Evolutionary conservation across 2,329 filamentous ascomycete species (phyloP).

Genomic region (Geosmithia morbida): DNA sequence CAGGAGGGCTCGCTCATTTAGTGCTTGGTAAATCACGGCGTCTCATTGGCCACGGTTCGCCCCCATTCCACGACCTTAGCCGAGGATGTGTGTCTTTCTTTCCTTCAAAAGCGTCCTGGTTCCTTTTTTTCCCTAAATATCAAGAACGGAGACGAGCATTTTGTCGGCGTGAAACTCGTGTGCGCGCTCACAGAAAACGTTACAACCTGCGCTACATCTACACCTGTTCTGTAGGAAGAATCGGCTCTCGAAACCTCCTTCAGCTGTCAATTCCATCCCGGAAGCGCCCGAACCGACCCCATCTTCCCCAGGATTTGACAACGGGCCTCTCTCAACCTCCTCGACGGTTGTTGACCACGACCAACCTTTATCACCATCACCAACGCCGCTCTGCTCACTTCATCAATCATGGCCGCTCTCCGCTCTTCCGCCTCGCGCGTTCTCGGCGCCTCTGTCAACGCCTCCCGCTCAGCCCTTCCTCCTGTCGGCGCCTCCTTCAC

Average conservation of each 20-base stretch:
- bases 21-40: background rate
- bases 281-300: background rate
- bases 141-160: background rate
- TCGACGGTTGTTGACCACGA: background rate
- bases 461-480: constrained; percentile 21
- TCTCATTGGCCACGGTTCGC: background rate
- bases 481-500: constrained; percentile 25
- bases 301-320: background rate
- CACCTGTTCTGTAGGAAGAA: background rate
- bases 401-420: constrained; percentile 39
- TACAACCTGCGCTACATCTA: background rate
- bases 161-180: background rate
- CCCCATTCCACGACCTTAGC: background rate
- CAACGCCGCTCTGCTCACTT: background rate
- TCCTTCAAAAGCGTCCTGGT: background rate
- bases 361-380: background rate
- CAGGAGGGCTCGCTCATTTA: background rate
- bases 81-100: background rate
- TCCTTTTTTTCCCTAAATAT: background rate
- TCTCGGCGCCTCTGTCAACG: constrained; percentile 25
- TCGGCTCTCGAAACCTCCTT: background rate
- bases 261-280: background rate
- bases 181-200: background rate
- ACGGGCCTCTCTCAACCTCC: no score
- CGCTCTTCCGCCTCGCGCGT: constrained; percentile 40